Evolutionary conservation across 306 rosid species (phyloP).

Genomic region (Dryas drummondii): DNA sequence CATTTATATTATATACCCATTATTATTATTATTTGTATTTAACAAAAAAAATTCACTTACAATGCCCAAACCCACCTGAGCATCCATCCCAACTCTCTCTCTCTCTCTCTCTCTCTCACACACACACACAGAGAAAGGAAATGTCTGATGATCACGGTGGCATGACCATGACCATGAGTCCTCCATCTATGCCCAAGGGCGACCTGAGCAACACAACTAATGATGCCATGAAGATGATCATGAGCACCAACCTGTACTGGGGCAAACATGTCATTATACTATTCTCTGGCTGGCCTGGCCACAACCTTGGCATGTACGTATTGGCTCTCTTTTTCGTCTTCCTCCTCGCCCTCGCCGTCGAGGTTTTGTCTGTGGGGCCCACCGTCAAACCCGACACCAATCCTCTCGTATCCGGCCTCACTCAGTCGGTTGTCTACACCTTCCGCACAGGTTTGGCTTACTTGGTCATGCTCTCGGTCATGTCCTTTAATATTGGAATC

Average conservation of each 20-base stretch:
- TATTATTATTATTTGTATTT: no score
- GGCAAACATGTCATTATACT: constrained; percentile 48
- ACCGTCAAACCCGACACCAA: constrained; percentile 31
- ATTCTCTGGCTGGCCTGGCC: constrained; percentile 66
- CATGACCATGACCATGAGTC: constrained; percentile 20
- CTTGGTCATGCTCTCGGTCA: constrained; percentile 63
- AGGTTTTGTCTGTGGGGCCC: constrained; percentile 48
- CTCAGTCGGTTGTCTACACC: constrained; percentile 47
- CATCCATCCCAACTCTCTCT: background rate
- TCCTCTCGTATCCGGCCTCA: constrained; percentile 24
- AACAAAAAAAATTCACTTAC: background rate
- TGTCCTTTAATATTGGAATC: constrained; percentile 73
- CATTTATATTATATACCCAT: background rate
- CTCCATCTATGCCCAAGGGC: constrained; percentile 16
- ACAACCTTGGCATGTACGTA: constrained; percentile 54
- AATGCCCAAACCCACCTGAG: background rate
- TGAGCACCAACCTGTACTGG: constrained; percentile 59
- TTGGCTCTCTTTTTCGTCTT: constrained; percentile 61
- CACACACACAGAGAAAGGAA: background rate
- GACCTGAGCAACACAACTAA: constrained; percentile 35
- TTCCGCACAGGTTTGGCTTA: constrained; percentile 50
- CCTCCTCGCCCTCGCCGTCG: constrained; percentile 50
- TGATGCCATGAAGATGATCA: constrained; percentile 29
- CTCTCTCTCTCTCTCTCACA: background rate
- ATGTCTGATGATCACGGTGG: background rate